These are phyloP conservation scores for Tieghemiomyces parasiticus DNA, from an alignment of 192 early-diverging fungal species.

Conservation along the genomic window DNA sequence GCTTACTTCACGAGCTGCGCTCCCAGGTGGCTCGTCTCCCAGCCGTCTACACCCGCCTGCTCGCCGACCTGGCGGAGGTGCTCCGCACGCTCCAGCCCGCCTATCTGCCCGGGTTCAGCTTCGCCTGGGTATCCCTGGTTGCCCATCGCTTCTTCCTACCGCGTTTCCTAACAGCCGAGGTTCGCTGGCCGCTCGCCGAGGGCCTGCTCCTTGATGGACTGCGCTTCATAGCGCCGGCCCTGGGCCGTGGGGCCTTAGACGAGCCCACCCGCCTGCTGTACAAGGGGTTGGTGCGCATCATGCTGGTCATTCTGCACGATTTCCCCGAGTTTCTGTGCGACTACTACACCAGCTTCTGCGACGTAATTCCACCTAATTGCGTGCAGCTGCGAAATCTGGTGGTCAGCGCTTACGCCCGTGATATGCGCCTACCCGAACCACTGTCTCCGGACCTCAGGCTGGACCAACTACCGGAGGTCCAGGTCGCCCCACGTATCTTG, in stretches of 20 bases:
- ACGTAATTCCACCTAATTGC: conserved; percentile 80
- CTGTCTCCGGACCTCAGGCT: conserved; percentile 92
- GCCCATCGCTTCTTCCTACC: conserved; percentile 91
- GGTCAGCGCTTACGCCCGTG: conserved; percentile 88
- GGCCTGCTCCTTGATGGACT: conserved; percentile 69
- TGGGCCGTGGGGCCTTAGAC: conserved; percentile 48
- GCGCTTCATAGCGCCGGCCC: conserved; percentile 74
- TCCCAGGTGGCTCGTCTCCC: conserved; percentile 9
- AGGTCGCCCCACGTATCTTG: conserved; percentile 67
- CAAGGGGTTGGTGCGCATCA: conserved; percentile 72
- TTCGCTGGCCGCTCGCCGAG: conserved; percentile 77
- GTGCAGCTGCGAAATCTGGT: conserved; percentile 94
- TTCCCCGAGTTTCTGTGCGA: conserved; percentile 95
- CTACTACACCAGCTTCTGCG: conserved; percentile 81
- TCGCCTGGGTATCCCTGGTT: conserved; percentile 87
- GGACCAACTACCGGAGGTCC: conserved; percentile 75
- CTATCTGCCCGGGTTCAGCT: conserved; percentile 83
- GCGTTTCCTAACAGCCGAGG: conserved; percentile 57
- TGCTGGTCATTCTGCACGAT: conserved; percentile 88
- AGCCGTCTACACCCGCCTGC: conserved; percentile 1
- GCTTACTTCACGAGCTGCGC: conserved; percentile 61
- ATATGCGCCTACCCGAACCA: conserved; percentile 93
- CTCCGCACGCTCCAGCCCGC: conserved; percentile 73
- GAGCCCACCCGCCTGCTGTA: conserved; percentile 73
- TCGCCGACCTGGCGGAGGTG: conserved; percentile 33